Evolutionary conservation across 306 rosid genomes (phyloP), one percentile per base, ranked within the genome.

Genomic region (Lathyrus sativus): DNA sequence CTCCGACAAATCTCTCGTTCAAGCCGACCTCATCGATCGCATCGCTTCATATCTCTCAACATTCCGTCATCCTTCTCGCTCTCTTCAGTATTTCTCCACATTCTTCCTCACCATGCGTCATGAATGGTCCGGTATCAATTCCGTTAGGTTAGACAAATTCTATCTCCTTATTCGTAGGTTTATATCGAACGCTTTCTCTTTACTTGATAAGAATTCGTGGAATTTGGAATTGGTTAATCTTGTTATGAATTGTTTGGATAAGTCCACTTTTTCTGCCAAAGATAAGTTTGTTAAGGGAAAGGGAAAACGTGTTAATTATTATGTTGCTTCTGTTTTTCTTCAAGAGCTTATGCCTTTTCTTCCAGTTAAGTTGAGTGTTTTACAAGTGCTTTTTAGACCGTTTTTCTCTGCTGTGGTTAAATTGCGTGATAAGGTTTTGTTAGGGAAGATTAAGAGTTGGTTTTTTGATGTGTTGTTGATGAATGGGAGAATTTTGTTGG

Each of bases 21-120:
- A 95, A 64, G 35, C 91, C 13, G 80, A 82, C 3, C 95, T 95
- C 74, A 80, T 82, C 64, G 81, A 95, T 18, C 84, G 86, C 4
- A 83, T 95, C 11, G 76, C 99, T 14, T 73, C 87, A 0, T 67
- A 83, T 12, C 80, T 91, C 46, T 49, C 69, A 2, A 63, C 73
- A 4, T 35, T 35, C 39, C 85, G 88, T 68, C 76, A 83, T 14
- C 79, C 76, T 4, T 44, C 76, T 0, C 64, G 88, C 15, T 76
- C 96, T 1, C 7, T 82, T 42, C 92, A 85, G 44, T 95, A 81
- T 70, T 76, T 90, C 29, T 80, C 96, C 12, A 57, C 70, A 4
- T 95, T 95, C 74, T 74, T 95, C 41, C 83, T 88, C 80, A 88
- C 96, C 68, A 88, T 95, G 86, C 96, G 97, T 68, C 92, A 96